A percentile compares a stretch with the other conserved stretches of the same genome.
phyloP scores from a whole-genome alignment of 2,329 filamentous ascomycete species.

The Domatiomyces globalis region DNA sequence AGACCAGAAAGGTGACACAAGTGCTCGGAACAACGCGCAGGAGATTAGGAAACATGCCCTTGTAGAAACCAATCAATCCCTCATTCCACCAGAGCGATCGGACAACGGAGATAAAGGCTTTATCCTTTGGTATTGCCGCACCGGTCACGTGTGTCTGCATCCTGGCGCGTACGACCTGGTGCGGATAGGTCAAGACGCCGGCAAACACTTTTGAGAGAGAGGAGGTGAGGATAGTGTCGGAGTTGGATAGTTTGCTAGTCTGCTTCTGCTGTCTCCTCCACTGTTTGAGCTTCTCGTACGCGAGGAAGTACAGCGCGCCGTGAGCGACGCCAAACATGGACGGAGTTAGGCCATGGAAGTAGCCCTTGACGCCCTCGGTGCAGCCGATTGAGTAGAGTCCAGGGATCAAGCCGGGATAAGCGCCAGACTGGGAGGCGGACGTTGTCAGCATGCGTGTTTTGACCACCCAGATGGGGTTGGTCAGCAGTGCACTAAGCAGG shows the following conservation, averaged over 20 bases:
- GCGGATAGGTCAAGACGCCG: constrained; percentile 82
- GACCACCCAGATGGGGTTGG: constrained; percentile 95
- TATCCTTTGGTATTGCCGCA: constrained; percentile 44
- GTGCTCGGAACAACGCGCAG: constrained; percentile 84
- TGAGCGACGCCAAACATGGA: constrained; percentile 78
- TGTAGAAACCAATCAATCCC: constrained; percentile 74
- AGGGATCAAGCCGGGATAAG: constrained; percentile 63
- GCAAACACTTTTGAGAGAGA: constrained; percentile 74
- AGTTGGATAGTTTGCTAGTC: constrained; percentile 42
- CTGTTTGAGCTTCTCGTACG: constrained; percentile 63
- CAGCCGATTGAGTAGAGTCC: constrained; percentile 54
- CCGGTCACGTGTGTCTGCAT: constrained; percentile 65
- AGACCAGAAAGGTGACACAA: constrained; percentile 92
- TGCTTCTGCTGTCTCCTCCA: constrained; percentile 11
- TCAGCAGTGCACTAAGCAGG: constrained; percentile 62
- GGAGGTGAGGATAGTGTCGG: constrained; percentile 68
- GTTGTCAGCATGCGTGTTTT: constrained; percentile 95
- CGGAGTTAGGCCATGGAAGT: constrained; percentile 76
- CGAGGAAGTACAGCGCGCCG: constrained; percentile 88
- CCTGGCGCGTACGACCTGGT: constrained; percentile 78
- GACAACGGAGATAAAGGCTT: constrained; percentile 22
- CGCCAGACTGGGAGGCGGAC: constrained; percentile 56
- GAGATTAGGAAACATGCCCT: constrained; percentile 77
- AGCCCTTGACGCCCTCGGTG: constrained; percentile 61
- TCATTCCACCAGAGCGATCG: constrained; percentile 64